These are phyloP conservation scores for Ampelocalamus luodianensis DNA, from an alignment of 176 grass and related monocot species.

Conservation along the genomic window DNA sequence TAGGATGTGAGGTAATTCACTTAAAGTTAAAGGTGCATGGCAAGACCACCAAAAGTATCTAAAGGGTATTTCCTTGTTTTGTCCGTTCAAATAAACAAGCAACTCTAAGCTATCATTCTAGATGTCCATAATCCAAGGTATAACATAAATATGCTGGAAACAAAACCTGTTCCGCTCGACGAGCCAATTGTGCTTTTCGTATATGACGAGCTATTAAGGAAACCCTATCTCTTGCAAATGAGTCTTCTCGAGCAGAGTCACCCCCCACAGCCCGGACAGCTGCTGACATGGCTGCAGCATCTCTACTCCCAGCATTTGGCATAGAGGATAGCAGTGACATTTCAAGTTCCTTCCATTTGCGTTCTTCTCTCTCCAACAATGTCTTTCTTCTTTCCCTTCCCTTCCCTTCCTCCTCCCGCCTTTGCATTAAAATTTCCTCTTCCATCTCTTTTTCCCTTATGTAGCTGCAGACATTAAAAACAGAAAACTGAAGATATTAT, in stretches of 20 bases:
- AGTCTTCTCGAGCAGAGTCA: slow-evolving; percentile 84
- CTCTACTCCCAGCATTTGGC: slow-evolving; percentile 89
- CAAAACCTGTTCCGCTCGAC: slow-evolving; percentile 84
- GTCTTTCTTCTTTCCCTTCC: slow-evolving; percentile 95
- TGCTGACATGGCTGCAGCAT: slow-evolving; percentile 95
- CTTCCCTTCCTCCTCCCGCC: slow-evolving; percentile 95
- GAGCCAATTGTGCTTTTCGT: slow-evolving; percentile 76
- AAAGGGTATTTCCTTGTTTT: too few relatives aligned
- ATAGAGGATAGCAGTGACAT: slow-evolving; percentile 85
- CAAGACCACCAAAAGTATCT: too few relatives aligned
- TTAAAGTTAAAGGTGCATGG: neutral
- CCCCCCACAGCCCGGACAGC: slow-evolving; percentile 92
- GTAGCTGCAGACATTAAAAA: slow-evolving; percentile 70
- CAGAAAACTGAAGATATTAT: slow-evolving; percentile 7
- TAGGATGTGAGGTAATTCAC: slow-evolving; percentile 33
- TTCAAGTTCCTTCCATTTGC: slow-evolving; percentile 99
- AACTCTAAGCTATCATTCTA: too few relatives aligned
- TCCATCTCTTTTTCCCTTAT: slow-evolving; percentile 99
- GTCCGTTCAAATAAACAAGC: neutral
- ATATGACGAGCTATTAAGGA: slow-evolving; percentile 83
- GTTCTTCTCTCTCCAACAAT: slow-evolving; percentile 89
- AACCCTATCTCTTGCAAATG: slow-evolving; percentile 92
- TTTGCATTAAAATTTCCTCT: slow-evolving; percentile 95
- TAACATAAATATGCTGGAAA: slow-evolving; percentile 3
- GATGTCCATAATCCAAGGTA: neutral